phyloP scores from a whole-genome alignment of 2,329 filamentous ascomycete species.

The Alternaria triticina region DNA sequence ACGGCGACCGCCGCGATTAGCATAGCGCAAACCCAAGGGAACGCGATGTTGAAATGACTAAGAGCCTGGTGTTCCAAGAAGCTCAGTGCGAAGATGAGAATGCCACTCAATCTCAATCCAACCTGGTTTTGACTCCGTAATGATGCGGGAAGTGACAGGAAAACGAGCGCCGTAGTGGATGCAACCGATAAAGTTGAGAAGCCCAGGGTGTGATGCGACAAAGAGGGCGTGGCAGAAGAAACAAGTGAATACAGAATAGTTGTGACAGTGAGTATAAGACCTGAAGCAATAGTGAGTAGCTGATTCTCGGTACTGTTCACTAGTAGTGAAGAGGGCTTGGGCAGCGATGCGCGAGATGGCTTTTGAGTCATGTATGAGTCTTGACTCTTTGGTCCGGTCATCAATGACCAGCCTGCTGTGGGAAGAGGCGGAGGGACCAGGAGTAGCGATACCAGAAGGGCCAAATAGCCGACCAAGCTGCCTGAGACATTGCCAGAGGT shows the following conservation, averaged over 20 bases:
- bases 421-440: conserved; percentile 58
- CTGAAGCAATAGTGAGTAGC: conserved; percentile 52
- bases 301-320: conserved; percentile 50
- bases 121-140: conserved; percentile 48
- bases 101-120: conserved; percentile 40
- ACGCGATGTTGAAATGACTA: conserved; percentile 18
- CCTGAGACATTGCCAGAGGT: conserved; percentile 23
- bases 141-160: conserved; percentile 51
- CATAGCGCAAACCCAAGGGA: conserved; percentile 36
- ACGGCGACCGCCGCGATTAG: conserved; percentile 49
- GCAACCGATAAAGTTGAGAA: conserved; percentile 52
- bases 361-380: conserved; percentile 30
- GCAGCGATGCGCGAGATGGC: conserved; percentile 32
- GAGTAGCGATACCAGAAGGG: conserved; percentile 55
- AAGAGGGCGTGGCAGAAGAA: conserved; percentile 39
- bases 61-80: conserved; percentile 30
- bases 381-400: conserved; percentile 30
- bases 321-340: conserved; percentile 44
- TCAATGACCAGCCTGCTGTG: conserved; percentile 39
- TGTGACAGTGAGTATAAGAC: conserved; percentile 44
- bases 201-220: conserved; percentile 39
- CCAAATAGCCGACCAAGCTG: conserved; percentile 55
- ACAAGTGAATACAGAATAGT: conserved; percentile 47
- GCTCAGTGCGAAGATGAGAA: conserved; percentile 31
- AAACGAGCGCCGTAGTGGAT: conserved; percentile 51